These are phyloP conservation scores for Fraxinus paxiana DNA, from an alignment of 305 asterid genomes.

Conservation along the genomic window DNA sequence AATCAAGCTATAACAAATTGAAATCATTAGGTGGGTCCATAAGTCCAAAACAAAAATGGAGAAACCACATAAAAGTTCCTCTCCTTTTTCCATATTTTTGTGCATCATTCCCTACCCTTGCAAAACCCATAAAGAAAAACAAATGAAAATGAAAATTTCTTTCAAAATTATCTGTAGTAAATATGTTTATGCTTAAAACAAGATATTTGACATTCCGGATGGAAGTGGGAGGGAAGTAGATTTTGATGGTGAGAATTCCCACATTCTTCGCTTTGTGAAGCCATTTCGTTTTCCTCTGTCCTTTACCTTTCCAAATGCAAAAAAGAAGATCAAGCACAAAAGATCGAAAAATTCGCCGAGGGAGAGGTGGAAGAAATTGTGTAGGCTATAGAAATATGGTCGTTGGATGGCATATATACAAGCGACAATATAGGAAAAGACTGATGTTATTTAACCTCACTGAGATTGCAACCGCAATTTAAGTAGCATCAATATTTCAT, in stretches of 20 bases:
- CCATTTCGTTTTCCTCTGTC: conserved; percentile 38
- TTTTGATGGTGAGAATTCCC: conserved; percentile 88
- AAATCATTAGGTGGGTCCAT: conserved; percentile 26
- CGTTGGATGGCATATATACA: too few relatives aligned
- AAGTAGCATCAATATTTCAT: too few relatives aligned
- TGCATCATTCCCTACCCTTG: conserved; percentile 5
- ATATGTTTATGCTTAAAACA: not conserved
- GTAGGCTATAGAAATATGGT: not conserved
- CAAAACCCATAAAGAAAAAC: conserved; percentile 12
- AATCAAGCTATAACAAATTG: conserved; percentile 13
- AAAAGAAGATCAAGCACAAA: not conserved
- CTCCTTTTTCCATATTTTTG: not conserved
- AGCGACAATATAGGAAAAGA: too few relatives aligned
- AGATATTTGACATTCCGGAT: conserved; percentile 65
- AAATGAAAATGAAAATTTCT: not conserved
- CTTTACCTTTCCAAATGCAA: conserved; percentile 11
- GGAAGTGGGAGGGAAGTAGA: conserved; percentile 93
- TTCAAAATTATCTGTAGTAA: not conserved
- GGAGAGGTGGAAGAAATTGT: not conserved
- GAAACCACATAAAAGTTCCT: not conserved
- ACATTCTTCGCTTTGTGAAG: conserved; percentile 58
- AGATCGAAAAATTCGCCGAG: not conserved
- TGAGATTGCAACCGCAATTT: too few relatives aligned
- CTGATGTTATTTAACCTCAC: too few relatives aligned
- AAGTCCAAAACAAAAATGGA: not conserved